Conservation (phyloP, 805 yeast genomes). For the Candida wancherniae region DNA sequence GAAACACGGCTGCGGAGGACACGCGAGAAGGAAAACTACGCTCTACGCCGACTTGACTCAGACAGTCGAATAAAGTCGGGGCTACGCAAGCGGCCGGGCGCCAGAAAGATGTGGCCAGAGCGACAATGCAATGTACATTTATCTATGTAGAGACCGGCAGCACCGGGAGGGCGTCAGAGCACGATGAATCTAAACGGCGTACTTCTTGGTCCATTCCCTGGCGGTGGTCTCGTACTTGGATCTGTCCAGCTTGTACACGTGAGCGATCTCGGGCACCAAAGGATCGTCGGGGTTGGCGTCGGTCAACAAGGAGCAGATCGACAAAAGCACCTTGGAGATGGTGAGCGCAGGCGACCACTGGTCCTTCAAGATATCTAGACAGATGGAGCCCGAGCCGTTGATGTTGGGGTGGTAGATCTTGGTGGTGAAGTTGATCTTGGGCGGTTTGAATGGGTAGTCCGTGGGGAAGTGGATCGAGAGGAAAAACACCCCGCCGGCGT, state of each 20-base stretch:
- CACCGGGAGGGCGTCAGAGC: slow-evolving; percentile 1
- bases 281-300: slow-evolving; percentile 99
- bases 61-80: too few species aligned
- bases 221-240: slow-evolving; percentile 95
- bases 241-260: slow-evolving; percentile 90
- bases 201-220: slow-evolving; percentile 97
- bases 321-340: slow-evolving; percentile 87
- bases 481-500: slow-evolving; percentile 91
- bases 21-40: too few species aligned
- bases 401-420: slow-evolving; percentile 97
- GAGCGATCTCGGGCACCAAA: slow-evolving; percentile 96
- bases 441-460: slow-evolving; percentile 98
- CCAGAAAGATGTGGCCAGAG: too few species aligned
- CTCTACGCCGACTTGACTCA: too few species aligned
- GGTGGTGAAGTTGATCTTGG: slow-evolving; percentile 82
- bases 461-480: slow-evolving; percentile 97
- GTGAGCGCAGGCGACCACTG: slow-evolving; percentile 99
- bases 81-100: too few species aligned
- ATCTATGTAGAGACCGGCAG: slow-evolving; percentile 11
- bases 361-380: slow-evolving; percentile 94
- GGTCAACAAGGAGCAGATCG: slow-evolving; percentile 91
- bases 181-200: slow-evolving; percentile 61
- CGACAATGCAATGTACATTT: slow-evolving; percentile 15
- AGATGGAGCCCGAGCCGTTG: slow-evolving; percentile 91
- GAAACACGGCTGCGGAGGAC: too few species aligned